These are phyloP conservation scores for Starmerella scarabaei DNA, from an alignment of 805 yeast species.

Conservation along the genomic window DNA sequence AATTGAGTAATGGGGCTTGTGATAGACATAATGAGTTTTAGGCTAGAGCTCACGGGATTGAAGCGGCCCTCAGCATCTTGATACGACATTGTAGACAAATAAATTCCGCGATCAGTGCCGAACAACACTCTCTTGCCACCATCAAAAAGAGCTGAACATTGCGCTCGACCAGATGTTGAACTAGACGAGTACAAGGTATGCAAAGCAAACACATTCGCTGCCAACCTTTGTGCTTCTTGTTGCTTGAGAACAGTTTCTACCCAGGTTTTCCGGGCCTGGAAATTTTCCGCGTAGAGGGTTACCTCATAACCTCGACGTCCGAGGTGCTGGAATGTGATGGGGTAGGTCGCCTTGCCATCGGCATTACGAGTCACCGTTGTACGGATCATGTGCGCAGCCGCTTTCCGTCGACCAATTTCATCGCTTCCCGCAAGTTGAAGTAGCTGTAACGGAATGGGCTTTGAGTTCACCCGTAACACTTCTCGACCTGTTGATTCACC, in stretches of 20 bases:
- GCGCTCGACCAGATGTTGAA: constrained; percentile 22
- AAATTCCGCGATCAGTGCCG: constrained; percentile 87
- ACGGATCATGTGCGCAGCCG: constrained; percentile 21
- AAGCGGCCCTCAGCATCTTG: constrained; percentile 36
- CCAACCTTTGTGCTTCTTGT: constrained; percentile 55
- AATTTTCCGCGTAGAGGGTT: constrained; percentile 31
- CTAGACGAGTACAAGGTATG: constrained; percentile 37
- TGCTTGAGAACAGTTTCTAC: constrained; percentile 69
- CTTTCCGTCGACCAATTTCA: constrained; percentile 43
- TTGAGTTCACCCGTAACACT: constrained; percentile 77
- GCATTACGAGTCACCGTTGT: constrained; percentile 16
- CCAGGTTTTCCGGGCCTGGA: constrained; percentile 59
- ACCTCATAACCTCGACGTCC: constrained; percentile 38
- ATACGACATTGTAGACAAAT: constrained; percentile 59
- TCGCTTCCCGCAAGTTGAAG: constrained; percentile 63
- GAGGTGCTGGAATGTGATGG: constrained; percentile 37
- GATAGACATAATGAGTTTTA: constrained; percentile 61
- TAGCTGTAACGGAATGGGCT: constrained; percentile 73
- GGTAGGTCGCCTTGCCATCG: constrained; percentile 27
- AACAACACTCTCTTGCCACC: constrained; percentile 83
- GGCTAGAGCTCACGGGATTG: constrained; percentile 28
- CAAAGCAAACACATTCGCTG: constrained; percentile 67
- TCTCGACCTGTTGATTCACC: constrained; percentile 38
- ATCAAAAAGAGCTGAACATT: constrained; percentile 60
- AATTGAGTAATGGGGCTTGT: constrained; percentile 65